Conservation (phyloP, 352 stramenopile species). For the Phytopythium mirpurense region DNA sequence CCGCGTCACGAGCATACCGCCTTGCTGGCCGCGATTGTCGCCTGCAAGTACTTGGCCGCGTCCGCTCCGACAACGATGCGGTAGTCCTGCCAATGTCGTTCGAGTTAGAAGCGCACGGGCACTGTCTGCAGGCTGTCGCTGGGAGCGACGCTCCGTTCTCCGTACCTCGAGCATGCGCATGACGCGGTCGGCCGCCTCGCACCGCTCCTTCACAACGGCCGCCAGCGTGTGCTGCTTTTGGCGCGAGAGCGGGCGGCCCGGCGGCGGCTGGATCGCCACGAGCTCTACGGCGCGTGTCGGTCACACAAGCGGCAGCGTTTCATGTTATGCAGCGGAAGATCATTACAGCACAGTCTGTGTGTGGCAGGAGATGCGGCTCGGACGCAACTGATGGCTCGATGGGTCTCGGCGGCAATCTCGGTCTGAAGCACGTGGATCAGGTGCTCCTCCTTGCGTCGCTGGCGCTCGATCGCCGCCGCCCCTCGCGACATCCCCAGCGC, state of each 20-base stretch:
- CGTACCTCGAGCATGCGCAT: constrained; percentile 76
- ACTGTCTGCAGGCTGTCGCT: not conserved
- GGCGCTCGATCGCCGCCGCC: constrained; percentile 30
- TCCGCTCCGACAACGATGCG: constrained; percentile 30
- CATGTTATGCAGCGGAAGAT: too few species aligned
- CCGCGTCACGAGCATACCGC: constrained; percentile 6
- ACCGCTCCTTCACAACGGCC: constrained; percentile 46
- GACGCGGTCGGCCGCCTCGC: constrained; percentile 61
- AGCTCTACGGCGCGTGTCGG: constrained; percentile 3
- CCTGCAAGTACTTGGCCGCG: constrained; percentile 31
- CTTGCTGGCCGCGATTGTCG: constrained; percentile 25
- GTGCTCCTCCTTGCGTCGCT: constrained; percentile 53
- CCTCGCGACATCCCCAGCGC: constrained; percentile 6
- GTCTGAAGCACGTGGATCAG: constrained; percentile 49
- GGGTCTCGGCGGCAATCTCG: constrained; percentile 53
- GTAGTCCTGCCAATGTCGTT: constrained; percentile 29
- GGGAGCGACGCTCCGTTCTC: not conserved
- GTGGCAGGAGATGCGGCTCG: too few species aligned
- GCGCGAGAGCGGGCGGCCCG: constrained; percentile 16
- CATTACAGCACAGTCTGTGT: not conserved
- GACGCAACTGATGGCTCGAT: constrained; percentile 51
- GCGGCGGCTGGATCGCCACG: constrained; percentile 18
- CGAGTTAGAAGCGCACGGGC: not conserved
- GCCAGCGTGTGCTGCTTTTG: constrained; percentile 32
- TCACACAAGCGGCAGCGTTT: constrained; percentile 2